Conservation (phyloP, 1,284 basidiomycete genomes). For the Boletus semigastroideus region DNA sequence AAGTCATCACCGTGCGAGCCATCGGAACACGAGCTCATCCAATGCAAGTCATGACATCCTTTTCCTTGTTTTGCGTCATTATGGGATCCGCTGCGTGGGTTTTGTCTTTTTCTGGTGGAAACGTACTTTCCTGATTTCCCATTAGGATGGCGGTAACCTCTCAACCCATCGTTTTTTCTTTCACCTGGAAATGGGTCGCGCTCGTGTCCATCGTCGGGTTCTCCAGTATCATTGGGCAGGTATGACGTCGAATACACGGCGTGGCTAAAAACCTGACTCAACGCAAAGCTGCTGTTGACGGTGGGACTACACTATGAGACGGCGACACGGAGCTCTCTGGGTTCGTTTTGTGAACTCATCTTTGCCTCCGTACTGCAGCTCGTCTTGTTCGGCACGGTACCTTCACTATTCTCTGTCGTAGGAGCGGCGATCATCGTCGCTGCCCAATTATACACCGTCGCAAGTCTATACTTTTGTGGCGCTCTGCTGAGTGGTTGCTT, state of each 20-base stretch:
- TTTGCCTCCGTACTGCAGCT: constrained; percentile 16
- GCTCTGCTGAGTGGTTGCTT: not conserved
- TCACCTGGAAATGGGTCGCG: constrained; percentile 36
- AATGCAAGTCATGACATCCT: constrained; percentile 70
- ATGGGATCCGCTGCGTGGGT: constrained; percentile 48
- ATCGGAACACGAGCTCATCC: constrained; percentile 30
- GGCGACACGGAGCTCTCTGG: constrained; percentile 18
- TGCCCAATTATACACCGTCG: constrained; percentile 13
- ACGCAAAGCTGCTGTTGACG: constrained; percentile 6
- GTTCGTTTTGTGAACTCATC: constrained; percentile 17
- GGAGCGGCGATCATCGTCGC: constrained; percentile 6
- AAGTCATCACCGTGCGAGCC: constrained; percentile 61
- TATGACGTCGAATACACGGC: not conserved
- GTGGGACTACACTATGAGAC: constrained; percentile 28
- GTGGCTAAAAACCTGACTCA: not conserved
- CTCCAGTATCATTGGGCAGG: constrained; percentile 51
- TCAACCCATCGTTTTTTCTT: constrained; percentile 39
- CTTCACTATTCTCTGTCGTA: constrained; percentile 10
- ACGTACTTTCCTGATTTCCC: not conserved
- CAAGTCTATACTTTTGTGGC: not conserved
- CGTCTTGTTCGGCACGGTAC: constrained; percentile 16
- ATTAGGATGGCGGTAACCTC: constrained; percentile 23
- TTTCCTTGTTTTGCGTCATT: constrained; percentile 62
- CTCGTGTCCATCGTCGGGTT: constrained; percentile 39
- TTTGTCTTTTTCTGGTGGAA: not conserved